Evolutionary conservation across 345 rosid species (phyloP), one percentile per base, ranked within the genome.

Genomic region (Erysimum cheiranthoides): DNA sequence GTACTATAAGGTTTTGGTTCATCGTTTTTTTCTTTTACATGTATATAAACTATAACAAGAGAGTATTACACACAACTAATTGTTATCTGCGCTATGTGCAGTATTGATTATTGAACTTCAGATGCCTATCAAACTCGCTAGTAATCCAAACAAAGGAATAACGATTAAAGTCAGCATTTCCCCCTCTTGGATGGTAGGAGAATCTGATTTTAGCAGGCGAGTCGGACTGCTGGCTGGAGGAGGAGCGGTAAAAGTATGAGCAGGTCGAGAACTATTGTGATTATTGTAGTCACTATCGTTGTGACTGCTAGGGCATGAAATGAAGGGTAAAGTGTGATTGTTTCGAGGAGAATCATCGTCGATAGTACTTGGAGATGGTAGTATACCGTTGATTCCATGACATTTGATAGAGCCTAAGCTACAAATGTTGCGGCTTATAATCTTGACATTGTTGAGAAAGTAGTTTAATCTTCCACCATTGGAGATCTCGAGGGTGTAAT

Each of bases 371-470:
- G 40, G 43, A 8, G 68, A 65, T 12, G 21, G 56, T 59, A 93
- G 39, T 58, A 89, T 85, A 5, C 88, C 88, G 47, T 85, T 90
- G 8, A 90, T 80, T 21, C 95, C 96, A 68, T 93, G 98, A 69
- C 98, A 90, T 32, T 90, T 76, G 59, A 90, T 90, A 14, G 98
- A 84, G 3, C 86, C 85, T 18, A 81, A 74, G 16, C 68, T 84
- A 74, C 97, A 93, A 49, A 93, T 73, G 47, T 90, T 81, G 0
- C 89, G 97, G 73, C 86, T 83, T 27, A 67, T 74, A 76, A 90
- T 72, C 60, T 74, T 87, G 32, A 88, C 91, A 57, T 87, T 82
- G 80, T 93, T 90, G 68, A 93, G 77, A 64, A 65, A 83, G 73
- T 77, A 83, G 61, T 34, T 79, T 53, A 62, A 79, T 53, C 90